Evolutionary conservation across 2,329 filamentous ascomycete genomes (phyloP).

Genomic region (Calonectria henricotiae): DNA sequence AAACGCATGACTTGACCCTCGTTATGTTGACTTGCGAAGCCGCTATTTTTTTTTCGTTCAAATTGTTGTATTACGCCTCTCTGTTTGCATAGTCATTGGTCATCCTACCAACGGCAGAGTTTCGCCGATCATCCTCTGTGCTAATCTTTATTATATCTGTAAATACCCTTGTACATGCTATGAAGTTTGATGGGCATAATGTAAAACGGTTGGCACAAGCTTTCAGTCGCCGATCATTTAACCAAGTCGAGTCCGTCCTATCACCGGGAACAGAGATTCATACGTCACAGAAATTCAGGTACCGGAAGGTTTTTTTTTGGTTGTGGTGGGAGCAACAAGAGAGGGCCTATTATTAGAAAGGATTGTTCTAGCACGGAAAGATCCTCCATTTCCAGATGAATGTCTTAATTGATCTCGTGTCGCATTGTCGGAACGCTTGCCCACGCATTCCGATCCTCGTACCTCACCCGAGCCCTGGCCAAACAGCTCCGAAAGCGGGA

Average conservation of each 20-base stretch:
- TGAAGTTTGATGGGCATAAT: neutral
- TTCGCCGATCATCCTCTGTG: neutral
- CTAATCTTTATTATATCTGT: too few relatives aligned
- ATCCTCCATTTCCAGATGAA: neutral
- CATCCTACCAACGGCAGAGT: neutral
- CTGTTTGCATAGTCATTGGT: neutral
- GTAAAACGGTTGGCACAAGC: neutral
- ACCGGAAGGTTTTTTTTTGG: too few relatives aligned
- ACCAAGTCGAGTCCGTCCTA: neutral
- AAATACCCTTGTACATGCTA: too few relatives aligned
- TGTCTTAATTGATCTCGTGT: slow-evolving; percentile 9
- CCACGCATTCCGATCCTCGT: neutral
- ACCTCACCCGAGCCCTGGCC: neutral
- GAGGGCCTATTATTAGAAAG: neutral
- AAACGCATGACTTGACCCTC: too few relatives aligned
- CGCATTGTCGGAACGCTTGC: neutral
- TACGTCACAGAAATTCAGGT: neutral
- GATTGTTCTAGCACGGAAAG: neutral
- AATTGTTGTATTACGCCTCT: neutral
- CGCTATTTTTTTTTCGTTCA: too few relatives aligned
- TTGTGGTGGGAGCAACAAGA: neutral
- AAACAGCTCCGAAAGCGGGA: neutral
- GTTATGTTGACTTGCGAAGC: too few relatives aligned
- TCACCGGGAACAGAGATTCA: neutral
- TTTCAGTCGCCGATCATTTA: neutral